phyloP scores from a whole-genome alignment of 2,329 filamentous ascomycete genomes.

The Ilyonectria robusta region DNA sequence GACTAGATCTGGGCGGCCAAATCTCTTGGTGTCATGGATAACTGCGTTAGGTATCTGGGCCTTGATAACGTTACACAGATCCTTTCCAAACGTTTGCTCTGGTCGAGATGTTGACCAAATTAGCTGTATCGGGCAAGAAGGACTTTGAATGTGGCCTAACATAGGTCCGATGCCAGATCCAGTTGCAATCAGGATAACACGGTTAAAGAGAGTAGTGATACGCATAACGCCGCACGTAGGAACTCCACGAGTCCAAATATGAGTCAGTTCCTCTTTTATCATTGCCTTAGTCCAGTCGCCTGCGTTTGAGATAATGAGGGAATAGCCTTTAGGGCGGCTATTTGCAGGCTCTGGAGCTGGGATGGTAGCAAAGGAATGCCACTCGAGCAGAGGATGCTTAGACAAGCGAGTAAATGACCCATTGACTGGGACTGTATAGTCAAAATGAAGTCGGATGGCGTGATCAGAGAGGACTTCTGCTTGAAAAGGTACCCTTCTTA shows the following conservation, averaged over 20 bases:
- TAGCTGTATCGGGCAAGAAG: constrained; percentile 68
- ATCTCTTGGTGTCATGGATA: constrained; percentile 75
- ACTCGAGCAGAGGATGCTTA: constrained; percentile 63
- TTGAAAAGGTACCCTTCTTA: constrained; percentile 76
- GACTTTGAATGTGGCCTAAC: constrained; percentile 70
- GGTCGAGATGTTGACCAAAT: constrained; percentile 79
- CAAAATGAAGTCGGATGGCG: constrained; percentile 79
- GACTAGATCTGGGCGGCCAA: constrained; percentile 72
- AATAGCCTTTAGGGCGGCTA: constrained; percentile 65
- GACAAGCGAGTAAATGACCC: constrained; percentile 68
- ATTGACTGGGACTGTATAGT: constrained; percentile 70
- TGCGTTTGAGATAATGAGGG: constrained; percentile 78
- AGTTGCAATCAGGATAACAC: constrained; percentile 77
- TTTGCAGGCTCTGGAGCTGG: constrained; percentile 61
- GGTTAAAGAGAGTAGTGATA: constrained; percentile 69
- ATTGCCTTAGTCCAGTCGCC: constrained; percentile 63
- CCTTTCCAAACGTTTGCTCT: constrained; percentile 65
- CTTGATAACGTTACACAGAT: too few species aligned
- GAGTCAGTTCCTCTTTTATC: too few species aligned
- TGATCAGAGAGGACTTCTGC: constrained; percentile 80
- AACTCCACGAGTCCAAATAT: too few species aligned
- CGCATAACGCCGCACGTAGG: too few species aligned
- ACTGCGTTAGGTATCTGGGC: too few species aligned
- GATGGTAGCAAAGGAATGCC: too few species aligned
- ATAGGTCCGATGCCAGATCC: constrained; percentile 81